A percentile compares a stretch with the other conserved stretches of the same genome.
Conservation (phyloP, 2,329 filamentous ascomycete genomes). For the Ceratocystiopsis sp. region DNA sequence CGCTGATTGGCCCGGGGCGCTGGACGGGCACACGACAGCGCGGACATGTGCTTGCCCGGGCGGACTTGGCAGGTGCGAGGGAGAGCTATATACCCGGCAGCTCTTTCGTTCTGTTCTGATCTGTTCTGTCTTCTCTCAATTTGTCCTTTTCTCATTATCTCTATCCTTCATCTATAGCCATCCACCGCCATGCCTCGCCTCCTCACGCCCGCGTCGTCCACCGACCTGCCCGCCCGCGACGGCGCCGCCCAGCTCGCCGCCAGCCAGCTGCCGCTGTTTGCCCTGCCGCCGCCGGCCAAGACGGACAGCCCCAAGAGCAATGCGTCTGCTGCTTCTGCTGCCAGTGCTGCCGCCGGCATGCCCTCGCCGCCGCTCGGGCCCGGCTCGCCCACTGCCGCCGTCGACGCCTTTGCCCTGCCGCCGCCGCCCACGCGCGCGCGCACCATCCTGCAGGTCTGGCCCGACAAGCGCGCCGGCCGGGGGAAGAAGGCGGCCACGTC, state of each 20-base stretch:
- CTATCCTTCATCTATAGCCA: too few relatives aligned
- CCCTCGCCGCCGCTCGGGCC: background rate
- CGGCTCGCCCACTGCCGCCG: constrained; percentile 35
- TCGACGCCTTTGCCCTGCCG: constrained; percentile 64
- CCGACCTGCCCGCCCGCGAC: constrained; percentile 60
- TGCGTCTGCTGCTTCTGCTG: constrained; percentile 13
- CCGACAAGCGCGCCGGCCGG: background rate
- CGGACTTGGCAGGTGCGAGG: too few relatives aligned
- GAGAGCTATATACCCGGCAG: too few relatives aligned
- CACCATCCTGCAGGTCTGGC: constrained; percentile 70
- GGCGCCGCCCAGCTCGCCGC: constrained; percentile 40
- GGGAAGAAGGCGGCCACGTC: constrained; percentile 4
- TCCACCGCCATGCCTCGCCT: constrained; percentile 52
- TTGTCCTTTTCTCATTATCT: background rate
- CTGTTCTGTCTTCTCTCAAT: background rate
- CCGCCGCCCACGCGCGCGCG: constrained; percentile 82
- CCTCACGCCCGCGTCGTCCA: constrained; percentile 59
- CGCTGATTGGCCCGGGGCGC: too few relatives aligned
- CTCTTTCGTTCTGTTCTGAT: too few relatives aligned
- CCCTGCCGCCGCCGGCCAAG: constrained; percentile 46
- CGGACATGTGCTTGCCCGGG: too few relatives aligned
- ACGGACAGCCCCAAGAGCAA: constrained; percentile 16
- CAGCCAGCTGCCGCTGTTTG: constrained; percentile 53
- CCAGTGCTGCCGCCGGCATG: constrained; percentile 5
- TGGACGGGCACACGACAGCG: too few relatives aligned